A percentile compares a stretch with the other conserved stretches of the same genome.
phyloP scores from a whole-genome alignment of 139 green algal species.

The Trebouxia sp. region DNA sequence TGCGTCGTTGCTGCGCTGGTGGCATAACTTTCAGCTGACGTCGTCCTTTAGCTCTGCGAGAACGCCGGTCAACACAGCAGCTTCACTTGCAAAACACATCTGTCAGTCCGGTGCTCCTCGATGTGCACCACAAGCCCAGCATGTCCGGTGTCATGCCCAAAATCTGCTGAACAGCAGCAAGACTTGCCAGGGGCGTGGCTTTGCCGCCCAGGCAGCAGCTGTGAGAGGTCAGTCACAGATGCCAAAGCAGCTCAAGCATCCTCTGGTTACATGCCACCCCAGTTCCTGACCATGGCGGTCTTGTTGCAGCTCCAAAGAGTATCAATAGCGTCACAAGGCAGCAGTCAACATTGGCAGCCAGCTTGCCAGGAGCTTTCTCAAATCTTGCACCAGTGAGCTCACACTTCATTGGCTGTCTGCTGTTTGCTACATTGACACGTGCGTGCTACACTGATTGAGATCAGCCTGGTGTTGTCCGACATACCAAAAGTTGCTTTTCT shows the following conservation, averaged over 20 bases:
- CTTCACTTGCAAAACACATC: not conserved
- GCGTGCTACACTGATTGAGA: no score
- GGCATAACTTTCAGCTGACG: not conserved
- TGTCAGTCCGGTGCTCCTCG: not conserved
- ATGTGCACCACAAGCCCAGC: not conserved
- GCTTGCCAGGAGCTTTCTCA: not conserved
- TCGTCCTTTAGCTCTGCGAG: not conserved
- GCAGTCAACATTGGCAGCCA: slow-evolving; percentile 18
- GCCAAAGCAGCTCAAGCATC: no score
- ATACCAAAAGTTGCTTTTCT: no score
- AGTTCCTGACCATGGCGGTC: no score
- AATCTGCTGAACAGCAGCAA: not conserved
- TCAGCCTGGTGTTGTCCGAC: no score
- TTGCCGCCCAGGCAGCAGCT: not conserved
- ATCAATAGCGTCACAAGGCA: not conserved
- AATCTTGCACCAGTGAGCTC: not conserved
- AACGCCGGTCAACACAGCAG: not conserved
- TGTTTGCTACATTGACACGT: no score
- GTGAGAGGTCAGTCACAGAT: not conserved
- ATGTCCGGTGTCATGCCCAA: not conserved
- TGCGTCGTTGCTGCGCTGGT: not conserved
- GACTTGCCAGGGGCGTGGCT: not conserved
- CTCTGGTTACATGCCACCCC: no score
- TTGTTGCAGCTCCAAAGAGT: not conserved
- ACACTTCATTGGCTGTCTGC: not conserved